A percentile compares a stretch with the other conserved stretches of the same genome.
Evolutionary conservation across 495 filamentous ascomycete species (phyloP).

Genomic region (Lindgomyces ingoldianus): DNA sequence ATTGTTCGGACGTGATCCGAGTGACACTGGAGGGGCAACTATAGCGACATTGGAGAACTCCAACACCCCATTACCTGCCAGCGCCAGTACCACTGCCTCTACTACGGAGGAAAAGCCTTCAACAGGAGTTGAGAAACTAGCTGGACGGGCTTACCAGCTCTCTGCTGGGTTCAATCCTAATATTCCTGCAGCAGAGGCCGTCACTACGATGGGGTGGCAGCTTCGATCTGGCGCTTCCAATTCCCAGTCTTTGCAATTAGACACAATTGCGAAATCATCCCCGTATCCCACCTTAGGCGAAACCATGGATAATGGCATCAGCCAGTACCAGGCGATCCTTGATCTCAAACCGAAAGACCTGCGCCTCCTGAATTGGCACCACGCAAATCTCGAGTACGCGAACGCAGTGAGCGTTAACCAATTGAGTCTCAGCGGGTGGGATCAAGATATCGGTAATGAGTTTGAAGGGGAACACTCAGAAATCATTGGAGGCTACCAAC

Average conservation of each 20-base stretch:
- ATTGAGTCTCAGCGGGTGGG: constrained; percentile 89
- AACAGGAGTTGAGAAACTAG: constrained; percentile 48
- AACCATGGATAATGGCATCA: constrained; percentile 84
- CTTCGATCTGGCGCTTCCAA: constrained; percentile 65
- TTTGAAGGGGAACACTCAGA: constrained; percentile 93
- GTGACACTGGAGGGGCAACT: constrained; percentile 66
- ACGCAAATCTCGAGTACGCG: constrained; percentile 96
- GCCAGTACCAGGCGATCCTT: constrained; percentile 80
- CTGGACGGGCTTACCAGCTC: constrained; percentile 45
- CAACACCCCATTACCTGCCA: constrained; percentile 46
- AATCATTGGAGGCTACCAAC: constrained; percentile 89
- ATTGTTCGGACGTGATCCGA: constrained; percentile 75
- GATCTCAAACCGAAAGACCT: constrained; percentile 83
- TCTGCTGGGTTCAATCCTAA: constrained; percentile 48
- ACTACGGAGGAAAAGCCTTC: constrained; percentile 40
- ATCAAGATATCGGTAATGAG: constrained; percentile 95
- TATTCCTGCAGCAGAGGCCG: constrained; percentile 57
- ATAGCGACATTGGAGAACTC: constrained; percentile 73
- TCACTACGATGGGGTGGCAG: constrained; percentile 77
- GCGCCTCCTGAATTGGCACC: constrained; percentile 94
- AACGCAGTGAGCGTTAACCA: constrained; percentile 85
- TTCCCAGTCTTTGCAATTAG: constrained; percentile 72
- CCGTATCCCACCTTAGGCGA: constrained; percentile 75
- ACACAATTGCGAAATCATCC: constrained; percentile 59
- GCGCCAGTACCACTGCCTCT: constrained; percentile 36